Evolutionary conservation across 768 basidiomycete species (phyloP), one percentile per base, ranked within the genome.

Genomic region (Favolaschia claudopus): DNA sequence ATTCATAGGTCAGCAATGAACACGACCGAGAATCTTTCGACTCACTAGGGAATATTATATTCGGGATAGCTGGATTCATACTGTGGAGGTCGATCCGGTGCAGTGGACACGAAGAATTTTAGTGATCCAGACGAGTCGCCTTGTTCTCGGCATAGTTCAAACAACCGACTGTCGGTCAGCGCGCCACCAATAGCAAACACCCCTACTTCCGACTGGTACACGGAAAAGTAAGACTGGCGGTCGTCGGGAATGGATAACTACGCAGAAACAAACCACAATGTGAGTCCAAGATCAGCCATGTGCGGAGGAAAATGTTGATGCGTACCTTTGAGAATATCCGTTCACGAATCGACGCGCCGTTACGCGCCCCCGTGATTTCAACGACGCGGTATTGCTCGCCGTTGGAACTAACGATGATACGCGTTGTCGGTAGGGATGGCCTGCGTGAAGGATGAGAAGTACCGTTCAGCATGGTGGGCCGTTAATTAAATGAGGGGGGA

Each of bases 101-200:
- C 77, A 1, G 79, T 77, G 12, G 81, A 82, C 36, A 82, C 78
- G 63, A 82, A 82, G 67, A 84, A 80, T 62, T 80, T 82, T n/a
- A 84, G 74, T 13, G 78, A 79, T 7, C 80, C 82, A 40, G 80
- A 76, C 13, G 80, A 70, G 58, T 82, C 80, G 6, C 82, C 82
- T 39, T 71, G 76, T 59, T 79, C 74, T 27, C 69, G 74, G 66
- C 82, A 84, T 13, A 80, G 64, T 33, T 74, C 67, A 59, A 77
- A 81, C 25, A 84, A 68, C 28, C 70, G 66, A 15, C 70, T 62
- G 62, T 84, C 77, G 46, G 72, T 74, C 45, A 84, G 67, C 7
- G 80, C 74, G 20, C 66, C 70, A 56, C 79, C 78, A 31, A 81
- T 69, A 2, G 77, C 79, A 59, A 72, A 79, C 1, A 76, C 74